Evolutionary conservation across 371 early-diverging fungal genomes (phyloP), one percentile per base, ranked within the genome.

Genomic region (Lichtheimia corymbifera): DNA sequence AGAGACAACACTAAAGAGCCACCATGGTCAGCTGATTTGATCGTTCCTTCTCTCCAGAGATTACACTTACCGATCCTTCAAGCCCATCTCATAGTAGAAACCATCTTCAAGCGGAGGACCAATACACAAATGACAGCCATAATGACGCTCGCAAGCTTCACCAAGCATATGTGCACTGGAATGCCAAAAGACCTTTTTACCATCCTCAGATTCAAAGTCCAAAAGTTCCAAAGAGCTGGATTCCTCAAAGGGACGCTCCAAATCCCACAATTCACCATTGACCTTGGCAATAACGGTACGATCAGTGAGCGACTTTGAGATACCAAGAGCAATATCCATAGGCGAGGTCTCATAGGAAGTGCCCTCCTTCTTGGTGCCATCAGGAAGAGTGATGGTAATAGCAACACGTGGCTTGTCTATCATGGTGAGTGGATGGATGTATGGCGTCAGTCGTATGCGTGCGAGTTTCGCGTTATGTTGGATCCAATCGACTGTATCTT

Each of bases 111-210:
- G 84, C 53, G 99, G 99, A 52, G 99, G 99, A 44, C 99, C 99
- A 63, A 97, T 90, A 78, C 98, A 98, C 59, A 99, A 88, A 66
- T 96, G 92, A 80, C 95, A 93, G 57, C 95, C 97, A 71, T 92
- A 97, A 83, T 97, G 95, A 68, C 88, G 88, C 77, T 96, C 97
- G 70, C 96, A 95, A 27, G 99, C 98, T 74, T 98, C 97, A 60
- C 99, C 99, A 53, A 99, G 81, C 71, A 99, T 90, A 80, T 99
- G 99, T 2, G 99, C 99, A 68, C 96, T 95, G n/a, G 98, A 97
- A 76, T 99, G 99, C 99, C 99, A 99, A 78, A 97, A 99, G 14
- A 99, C 99, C 71, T 85, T 83, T 77, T 93, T 91, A 73, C 93
- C 99, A 63, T 98, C 98, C 24, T 90, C 88, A 55, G 92, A 74